Evolutionary conservation across 2,329 filamentous ascomycete genomes (phyloP).

Genomic region (Pseudogymnoascus verrucosus): DNA sequence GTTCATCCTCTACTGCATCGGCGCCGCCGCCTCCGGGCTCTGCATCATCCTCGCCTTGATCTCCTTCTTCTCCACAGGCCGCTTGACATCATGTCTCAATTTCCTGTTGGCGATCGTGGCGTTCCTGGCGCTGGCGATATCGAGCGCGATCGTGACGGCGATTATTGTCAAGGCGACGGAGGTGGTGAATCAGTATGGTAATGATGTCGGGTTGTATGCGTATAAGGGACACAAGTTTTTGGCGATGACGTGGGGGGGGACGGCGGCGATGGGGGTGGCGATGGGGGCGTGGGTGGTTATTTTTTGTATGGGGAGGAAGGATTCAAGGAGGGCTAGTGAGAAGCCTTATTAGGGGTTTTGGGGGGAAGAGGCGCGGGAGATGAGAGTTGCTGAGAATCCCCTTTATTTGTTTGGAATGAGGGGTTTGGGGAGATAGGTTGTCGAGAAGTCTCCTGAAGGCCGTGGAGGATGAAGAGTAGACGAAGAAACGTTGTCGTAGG

Average conservation of each 20-base stretch:
- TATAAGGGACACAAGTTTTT: constrained; percentile 46
- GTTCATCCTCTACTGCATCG: constrained; percentile 52
- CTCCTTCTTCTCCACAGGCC: constrained; percentile 33
- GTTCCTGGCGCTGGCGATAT: constrained; percentile 55
- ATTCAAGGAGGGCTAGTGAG: neutral
- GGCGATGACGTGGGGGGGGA: constrained; percentile 51
- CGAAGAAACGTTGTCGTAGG: neutral
- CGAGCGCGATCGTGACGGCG: constrained; percentile 67
- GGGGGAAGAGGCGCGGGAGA: neutral
- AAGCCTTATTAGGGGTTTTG: neutral
- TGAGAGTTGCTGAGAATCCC: neutral
- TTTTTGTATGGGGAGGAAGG: constrained; percentile 22
- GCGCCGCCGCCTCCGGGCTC: constrained; percentile 43
- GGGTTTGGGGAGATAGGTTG: neutral
- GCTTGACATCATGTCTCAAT: constrained; percentile 24
- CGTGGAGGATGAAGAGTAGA: neutral
- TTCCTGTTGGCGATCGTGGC: constrained; percentile 16
- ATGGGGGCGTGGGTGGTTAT: constrained; percentile 23
- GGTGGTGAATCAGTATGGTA: constrained; percentile 35
- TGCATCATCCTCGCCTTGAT: constrained; percentile 39
- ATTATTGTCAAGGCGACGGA: constrained; percentile 44
- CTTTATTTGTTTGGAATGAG: neutral
- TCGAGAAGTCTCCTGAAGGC: neutral
- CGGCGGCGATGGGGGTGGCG: constrained; percentile 35
- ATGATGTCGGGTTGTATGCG: constrained; percentile 26